These are phyloP conservation scores for Tetrapyrgos nigripes DNA, from an alignment of 1,284 basidiomycete genomes.

Conservation along the genomic window DNA sequence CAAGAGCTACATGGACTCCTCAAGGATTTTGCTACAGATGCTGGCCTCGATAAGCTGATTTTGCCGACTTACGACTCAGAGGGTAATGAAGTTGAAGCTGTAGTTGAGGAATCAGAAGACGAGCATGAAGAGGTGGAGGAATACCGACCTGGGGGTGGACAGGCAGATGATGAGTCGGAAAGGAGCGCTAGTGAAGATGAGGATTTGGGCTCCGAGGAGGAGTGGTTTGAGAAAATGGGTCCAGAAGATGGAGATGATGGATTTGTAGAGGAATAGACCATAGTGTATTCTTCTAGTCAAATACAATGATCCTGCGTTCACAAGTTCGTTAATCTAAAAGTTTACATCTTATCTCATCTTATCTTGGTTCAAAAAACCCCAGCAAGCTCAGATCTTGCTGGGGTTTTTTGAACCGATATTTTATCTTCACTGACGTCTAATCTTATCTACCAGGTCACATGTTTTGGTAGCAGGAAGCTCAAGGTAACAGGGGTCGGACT, in stretches of 20 bases:
- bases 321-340: not conserved
- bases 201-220: not conserved
- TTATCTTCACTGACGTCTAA: no score
- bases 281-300: not conserved
- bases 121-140: not conserved
- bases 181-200: not conserved
- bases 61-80: not conserved
- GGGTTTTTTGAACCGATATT: no score
- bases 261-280: not conserved
- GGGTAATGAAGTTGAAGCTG: not conserved
- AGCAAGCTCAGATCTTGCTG: no score
- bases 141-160: not conserved
- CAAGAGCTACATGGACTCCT: not conserved
- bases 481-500: no score
- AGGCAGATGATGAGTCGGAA: not conserved
- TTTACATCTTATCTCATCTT: no score
- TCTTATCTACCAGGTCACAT: no score
- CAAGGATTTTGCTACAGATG: not conserved
- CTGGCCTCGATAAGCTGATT: not conserved
- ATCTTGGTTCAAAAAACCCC: no score
- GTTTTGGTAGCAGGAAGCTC: no score
- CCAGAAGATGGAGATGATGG: slow-evolving; percentile 2
- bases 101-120: not conserved
- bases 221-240: not conserved
- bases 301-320: not conserved